Evolutionary conservation across 1,284 basidiomycete species (phyloP).

Genomic region (Trichosporon ovoides): DNA sequence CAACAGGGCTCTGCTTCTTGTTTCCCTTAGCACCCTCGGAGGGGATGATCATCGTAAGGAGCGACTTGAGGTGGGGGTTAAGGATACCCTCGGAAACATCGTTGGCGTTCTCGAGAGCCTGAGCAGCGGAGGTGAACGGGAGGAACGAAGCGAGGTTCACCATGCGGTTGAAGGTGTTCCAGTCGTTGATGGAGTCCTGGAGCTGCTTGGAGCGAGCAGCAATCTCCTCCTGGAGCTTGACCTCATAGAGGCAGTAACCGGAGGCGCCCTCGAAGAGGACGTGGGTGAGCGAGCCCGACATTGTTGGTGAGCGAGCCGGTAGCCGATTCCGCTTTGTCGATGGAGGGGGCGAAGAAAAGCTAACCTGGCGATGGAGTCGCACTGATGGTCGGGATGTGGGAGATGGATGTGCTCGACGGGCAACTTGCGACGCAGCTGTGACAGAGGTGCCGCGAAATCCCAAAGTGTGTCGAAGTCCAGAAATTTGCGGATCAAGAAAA

Average conservation of each 20-base stretch:
- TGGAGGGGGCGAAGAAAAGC: background rate
- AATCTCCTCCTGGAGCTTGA: conserved; percentile 83
- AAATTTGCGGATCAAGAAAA: background rate
- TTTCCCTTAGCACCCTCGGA: conserved; percentile 55
- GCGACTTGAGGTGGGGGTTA: conserved; percentile 77
- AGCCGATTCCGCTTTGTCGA: background rate
- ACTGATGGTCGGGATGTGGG: background rate
- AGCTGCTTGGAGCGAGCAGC: conserved; percentile 74
- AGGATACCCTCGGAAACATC: conserved; percentile 95
- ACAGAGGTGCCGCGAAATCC: background rate
- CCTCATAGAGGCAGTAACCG: conserved; percentile 91
- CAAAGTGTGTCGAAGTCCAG: background rate
- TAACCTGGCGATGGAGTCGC: conserved; percentile 4
- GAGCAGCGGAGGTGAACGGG: conserved; percentile 91
- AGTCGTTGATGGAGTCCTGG: conserved; percentile 79
- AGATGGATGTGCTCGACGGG: conserved; percentile 1
- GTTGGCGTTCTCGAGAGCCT: conserved; percentile 94
- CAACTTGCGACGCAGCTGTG: conserved; percentile 6
- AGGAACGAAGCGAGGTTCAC: conserved; percentile 85
- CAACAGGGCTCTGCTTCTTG: conserved; percentile 64
- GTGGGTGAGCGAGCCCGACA: conserved; percentile 61
- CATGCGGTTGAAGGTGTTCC: conserved; percentile 91
- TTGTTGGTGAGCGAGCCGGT: conserved; percentile 19
- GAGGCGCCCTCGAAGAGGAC: conserved; percentile 92
- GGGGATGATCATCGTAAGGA: conserved; percentile 83